Base-by-base conservation (phyloP, 75 land plant genomes). In the Ceratopteris richardii region DNA sequence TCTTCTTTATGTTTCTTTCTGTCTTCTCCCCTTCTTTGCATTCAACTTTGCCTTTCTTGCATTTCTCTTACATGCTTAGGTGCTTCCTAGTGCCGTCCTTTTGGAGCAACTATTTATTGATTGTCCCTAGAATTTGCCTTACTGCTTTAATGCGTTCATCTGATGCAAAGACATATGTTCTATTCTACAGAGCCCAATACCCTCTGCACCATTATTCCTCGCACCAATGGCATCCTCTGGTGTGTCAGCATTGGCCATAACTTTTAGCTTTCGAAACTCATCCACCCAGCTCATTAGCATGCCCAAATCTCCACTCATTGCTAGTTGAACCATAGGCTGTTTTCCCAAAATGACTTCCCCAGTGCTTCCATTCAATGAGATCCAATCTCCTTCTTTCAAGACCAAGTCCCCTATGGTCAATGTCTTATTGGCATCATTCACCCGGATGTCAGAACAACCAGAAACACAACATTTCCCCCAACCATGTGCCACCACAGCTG, bases 151-250 rank as follows among this genome's bases (percentile, higher is more conserved):
- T 86, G 70, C 98, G 87, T 68, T 86, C 95, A 70, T 94, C 98
- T 53, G 98, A 94, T 51, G 96, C 96, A 80, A 94, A 94, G 74
- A 94, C 98, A 94, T 94, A 76, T 94, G 98, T 58, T 94, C 98
- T 69, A 96, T 94, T 62, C 98, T 83, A 68, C 98, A 94, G 55
- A 94, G 82, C 17, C 98, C 98, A 64, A 94, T 94, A 33, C 98
- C 98, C 61, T 89, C 67, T 26, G 98, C 98, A 46, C 98, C 98
- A 79, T 94, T 94, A 9, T 79, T 94, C 59, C 98, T 75, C 46
- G 98, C 98, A 29, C 82, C 71, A 40, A 83, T 58, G 48, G 98
- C 98, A 81, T 94, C 98, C 41, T 68, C 91, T 44, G 98, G 98
- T 23, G 98, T 89, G 70, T 94, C 98, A 56, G 96, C 98, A 80